phyloP scores from a whole-genome alignment of 345 rosid species.

The Barbarea vulgaris region DNA sequence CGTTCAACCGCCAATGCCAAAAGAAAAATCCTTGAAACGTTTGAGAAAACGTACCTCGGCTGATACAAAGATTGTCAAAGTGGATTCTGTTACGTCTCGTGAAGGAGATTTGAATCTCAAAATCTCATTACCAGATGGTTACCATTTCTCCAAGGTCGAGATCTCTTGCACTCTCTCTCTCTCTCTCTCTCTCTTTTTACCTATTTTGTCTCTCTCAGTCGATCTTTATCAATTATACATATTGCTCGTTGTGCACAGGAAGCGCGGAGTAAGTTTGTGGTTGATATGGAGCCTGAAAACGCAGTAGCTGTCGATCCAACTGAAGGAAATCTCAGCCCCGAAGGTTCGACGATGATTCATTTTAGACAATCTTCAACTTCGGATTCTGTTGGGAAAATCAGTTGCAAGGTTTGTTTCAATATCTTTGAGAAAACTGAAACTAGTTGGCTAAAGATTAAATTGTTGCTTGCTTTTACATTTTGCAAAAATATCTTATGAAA shows the following conservation, averaged over 20 bases:
- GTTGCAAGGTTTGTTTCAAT: constrained; percentile 69
- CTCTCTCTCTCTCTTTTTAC: neutral
- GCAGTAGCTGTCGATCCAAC: constrained; percentile 54
- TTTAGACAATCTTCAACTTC: constrained; percentile 60
- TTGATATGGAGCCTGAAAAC: constrained; percentile 75
- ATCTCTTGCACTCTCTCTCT: neutral
- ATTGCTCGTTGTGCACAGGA: constrained; percentile 51
- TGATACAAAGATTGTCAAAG: constrained; percentile 62
- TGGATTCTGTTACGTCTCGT: constrained; percentile 57
- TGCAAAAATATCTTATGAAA: neutral
- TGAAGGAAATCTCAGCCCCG: constrained; percentile 72
- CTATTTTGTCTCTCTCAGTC: neutral
- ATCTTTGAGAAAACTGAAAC: neutral
- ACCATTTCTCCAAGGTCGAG: constrained; percentile 85
- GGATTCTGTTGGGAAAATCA: constrained; percentile 61
- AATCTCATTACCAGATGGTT: constrained; percentile 74
- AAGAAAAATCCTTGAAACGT: constrained; percentile 67
- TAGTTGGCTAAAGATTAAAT: neutral
- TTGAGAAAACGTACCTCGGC: constrained; percentile 68
- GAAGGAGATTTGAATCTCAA: constrained; percentile 66
- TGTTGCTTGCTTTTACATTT: neutral
- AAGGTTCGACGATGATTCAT: constrained; percentile 66
- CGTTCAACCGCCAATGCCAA: constrained; percentile 70
- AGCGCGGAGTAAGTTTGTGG: constrained; percentile 73
- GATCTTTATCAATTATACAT: neutral